Base-by-base conservation (phyloP, 208 protist genomes). In the Crithidia brevicula region DNA sequence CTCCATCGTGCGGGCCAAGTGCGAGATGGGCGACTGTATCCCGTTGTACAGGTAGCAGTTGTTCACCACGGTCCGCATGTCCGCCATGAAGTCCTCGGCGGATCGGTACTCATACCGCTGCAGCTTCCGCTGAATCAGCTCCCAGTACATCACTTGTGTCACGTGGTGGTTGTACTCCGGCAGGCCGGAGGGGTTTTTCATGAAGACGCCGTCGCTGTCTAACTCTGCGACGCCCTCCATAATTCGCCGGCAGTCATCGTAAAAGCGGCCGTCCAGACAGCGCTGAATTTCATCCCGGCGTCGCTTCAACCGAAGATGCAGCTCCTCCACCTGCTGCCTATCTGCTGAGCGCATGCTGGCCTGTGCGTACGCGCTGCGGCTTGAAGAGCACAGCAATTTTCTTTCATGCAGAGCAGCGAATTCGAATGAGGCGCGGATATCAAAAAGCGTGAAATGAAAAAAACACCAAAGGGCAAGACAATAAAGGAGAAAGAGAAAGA, bases 41-140 rank as follows among this genome's bases (percentile, higher is more conserved):
- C 77, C 81, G 60, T 96, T 93, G 66, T 89, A 91, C 20, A 79
- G 65, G 57, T 94, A 96, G 66, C 87, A 92, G 74, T 93, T 94
- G 56, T 91, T 74, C 22, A 93, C 70, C 13, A 96, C 77, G 25
- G 82, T 67, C 11, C 92, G 85, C 92, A 96, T 91, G 60, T 94
- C 92, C 7, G 75, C 57, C 38, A 96, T 76, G 56, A 96, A 96
- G 15, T 86, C 79, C 10, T 74, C 72, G 5, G 64, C 61, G 4
- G 65, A 45, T 9, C 27, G 58, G 67, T 96, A 96, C 38, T 82
- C 66, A 63, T 94, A 94, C 2, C 65, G 52, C 34, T 81, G 51
- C 45, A 96, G 85, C n/a, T 83, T 82, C 6, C 61, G 68, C 43
- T 67, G 63, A 65, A 95, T 93, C 2, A 78, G 59, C 8, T 78